phyloP scores from a whole-genome alignment of 2,329 filamentous ascomycete genomes.

The Penicillium sp. region DNA sequence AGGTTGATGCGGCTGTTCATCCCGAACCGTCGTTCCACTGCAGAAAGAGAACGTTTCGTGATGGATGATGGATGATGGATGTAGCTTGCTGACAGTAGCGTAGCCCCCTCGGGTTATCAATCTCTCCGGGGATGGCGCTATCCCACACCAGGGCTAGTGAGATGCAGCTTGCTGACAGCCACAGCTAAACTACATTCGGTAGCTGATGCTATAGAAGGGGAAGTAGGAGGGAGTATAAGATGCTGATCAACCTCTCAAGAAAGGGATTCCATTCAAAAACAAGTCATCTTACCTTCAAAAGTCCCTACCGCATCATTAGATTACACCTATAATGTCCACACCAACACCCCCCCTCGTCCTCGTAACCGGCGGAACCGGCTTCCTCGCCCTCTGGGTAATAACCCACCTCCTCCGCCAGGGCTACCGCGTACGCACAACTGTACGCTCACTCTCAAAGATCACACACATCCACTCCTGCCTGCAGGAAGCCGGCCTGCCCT shows the following conservation, averaged over 20 bases:
- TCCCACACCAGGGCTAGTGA: background rate
- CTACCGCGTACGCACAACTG: conserved; percentile 1
- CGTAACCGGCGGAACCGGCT: conserved; percentile 5
- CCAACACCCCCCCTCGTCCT: background rate
- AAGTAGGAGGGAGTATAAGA: too few species aligned
- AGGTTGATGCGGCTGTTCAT: background rate
- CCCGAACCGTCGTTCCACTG: background rate
- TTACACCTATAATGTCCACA: background rate
- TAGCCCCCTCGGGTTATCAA: background rate
- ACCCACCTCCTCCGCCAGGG: background rate
- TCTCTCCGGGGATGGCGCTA: background rate
- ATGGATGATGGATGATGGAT: background rate
- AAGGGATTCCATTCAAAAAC: too few species aligned
- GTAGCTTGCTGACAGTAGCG: background rate
- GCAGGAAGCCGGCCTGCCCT: background rate
- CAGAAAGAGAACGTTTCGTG: background rate
- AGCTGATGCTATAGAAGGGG: background rate
- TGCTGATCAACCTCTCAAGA: too few species aligned
- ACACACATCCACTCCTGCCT: background rate
- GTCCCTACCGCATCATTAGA: background rate
- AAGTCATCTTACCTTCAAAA: too few species aligned
- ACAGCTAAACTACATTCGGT: background rate
- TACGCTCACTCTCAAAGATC: background rate
- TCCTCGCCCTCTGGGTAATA: background rate
- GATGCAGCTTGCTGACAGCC: background rate